A percentile compares a stretch with the other conserved stretches of the same genome.
Evolutionary conservation across 2,329 filamentous ascomycete genomes (phyloP).

Genomic region (Cytospora mali): DNA sequence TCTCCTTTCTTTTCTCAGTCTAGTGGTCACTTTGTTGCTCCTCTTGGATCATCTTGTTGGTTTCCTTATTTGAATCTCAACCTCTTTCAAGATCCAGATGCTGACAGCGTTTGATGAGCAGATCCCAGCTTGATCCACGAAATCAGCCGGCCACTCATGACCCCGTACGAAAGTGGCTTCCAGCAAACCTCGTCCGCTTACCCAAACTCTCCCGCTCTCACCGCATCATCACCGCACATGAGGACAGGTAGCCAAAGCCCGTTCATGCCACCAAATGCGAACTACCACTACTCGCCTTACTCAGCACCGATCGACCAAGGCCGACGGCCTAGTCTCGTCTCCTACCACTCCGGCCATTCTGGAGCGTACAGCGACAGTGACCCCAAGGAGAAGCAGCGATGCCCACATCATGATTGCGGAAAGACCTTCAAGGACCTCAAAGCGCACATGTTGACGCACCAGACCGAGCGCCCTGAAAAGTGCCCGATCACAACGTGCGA

Average conservation of each 20-base stretch:
- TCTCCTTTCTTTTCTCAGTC: constrained; percentile 57
- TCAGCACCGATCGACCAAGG: constrained; percentile 48
- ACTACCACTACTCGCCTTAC: constrained; percentile 58
- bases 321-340: constrained; percentile 70
- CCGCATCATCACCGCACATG: constrained; percentile 53
- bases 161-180: constrained; percentile 54
- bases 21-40: constrained; percentile 55
- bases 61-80: constrained; percentile 45
- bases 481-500: constrained; percentile 91
- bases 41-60: constrained; percentile 55
- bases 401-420: constrained; percentile 82
- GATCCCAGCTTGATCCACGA: constrained; percentile 61
- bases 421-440: constrained; percentile 88
- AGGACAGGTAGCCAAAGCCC: constrained; percentile 67
- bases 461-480: constrained; percentile 88
- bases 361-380: constrained; percentile 64
- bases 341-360: constrained; percentile 66
- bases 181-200: constrained; percentile 50
- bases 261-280: constrained; percentile 47
- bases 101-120: constrained; percentile 43
- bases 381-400: constrained; percentile 69
- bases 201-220: constrained; percentile 66
- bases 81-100: constrained; percentile 28
- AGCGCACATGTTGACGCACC: constrained; percentile 93
- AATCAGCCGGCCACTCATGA: constrained; percentile 51